Evolutionary conservation across 192 early-diverging fungal species (phyloP).

Genomic region (Funneliformis geosporum): DNA sequence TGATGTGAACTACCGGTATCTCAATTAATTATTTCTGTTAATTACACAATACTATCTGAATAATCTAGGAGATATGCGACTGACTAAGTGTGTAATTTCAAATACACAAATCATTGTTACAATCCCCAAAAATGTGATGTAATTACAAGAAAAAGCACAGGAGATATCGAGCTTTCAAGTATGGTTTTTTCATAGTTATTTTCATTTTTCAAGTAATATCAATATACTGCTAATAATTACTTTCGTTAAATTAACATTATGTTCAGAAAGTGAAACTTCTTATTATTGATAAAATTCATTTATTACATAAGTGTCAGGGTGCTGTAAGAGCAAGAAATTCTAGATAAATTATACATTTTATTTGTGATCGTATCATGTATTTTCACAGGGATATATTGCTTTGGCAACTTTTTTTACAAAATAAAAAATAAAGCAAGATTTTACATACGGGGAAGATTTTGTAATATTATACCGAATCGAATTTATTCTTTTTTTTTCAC

Average conservation of each 20-base stretch:
- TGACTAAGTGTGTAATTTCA: conserved; percentile 91
- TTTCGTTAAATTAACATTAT: background rate
- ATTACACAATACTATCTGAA: too few relatives aligned
- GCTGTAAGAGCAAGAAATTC: too few relatives aligned
- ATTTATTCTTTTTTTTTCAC: too few relatives aligned
- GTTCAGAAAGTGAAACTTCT: conserved; percentile 85
- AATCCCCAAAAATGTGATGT: conserved; percentile 99
- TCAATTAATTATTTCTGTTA: too few relatives aligned
- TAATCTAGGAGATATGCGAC: conserved; percentile 94
- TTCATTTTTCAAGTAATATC: background rate
- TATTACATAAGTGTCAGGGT: conserved; percentile 95
- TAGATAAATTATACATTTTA: too few relatives aligned
- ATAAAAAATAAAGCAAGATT: too few relatives aligned
- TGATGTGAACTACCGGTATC: too few relatives aligned
- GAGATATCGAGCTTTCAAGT: conserved; percentile 86
- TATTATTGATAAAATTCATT: conserved; percentile 97
- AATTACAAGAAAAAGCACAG: conserved; percentile 93
- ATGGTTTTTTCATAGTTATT: background rate
- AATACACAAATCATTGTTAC: conserved; percentile 98
- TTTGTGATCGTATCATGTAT: too few relatives aligned
- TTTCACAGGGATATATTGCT: too few relatives aligned
- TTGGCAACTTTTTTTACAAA: too few relatives aligned
- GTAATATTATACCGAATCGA: too few relatives aligned
- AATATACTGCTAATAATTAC: background rate
- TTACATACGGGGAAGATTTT: too few relatives aligned